Evolutionary conservation across 208 protist species (phyloP), one percentile per base, ranked within the genome.

Genomic region (Crithidia brevicula): DNA sequence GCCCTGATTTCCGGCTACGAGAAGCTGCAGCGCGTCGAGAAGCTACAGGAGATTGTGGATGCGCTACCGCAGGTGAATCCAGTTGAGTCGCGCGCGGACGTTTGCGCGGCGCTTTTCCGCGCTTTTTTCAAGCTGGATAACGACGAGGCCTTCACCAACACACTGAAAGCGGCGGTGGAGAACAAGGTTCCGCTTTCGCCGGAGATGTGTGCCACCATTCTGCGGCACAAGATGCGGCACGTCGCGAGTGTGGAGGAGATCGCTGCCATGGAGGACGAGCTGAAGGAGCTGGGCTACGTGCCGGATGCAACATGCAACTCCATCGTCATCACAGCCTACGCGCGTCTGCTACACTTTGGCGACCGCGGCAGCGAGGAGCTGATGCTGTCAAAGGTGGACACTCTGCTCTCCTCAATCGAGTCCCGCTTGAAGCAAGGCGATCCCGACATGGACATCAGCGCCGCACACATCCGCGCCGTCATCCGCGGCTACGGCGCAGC

Each of bases 351-450:
- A 0, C 87, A 93, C 86, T 96, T 91, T 82, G 88, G 90, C 16
- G 90, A 96, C 59, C 72, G 82, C 22, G 87, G 84, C 0, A 92
- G 81, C 62, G 87, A 93, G 62, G 90, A 96, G 74, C 65, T 96
- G 22, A 96, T 96, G 87, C 69, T 96, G 22, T 81, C 85, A 31
- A 96, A 96, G 72, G 90, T 96, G 51, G 90, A 93, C 59, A 96
- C 88, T 5, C 82, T 96, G 1, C 80, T 96, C 25, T 93, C 85
- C 8, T 89, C 87, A 27, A 93, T 96, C 56, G 90, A 93, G 65
- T 89, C 83, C 7, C 79, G 87, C 4, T 75, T 96, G 27, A 92
- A 91, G 80, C 81, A 94, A 56, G 88, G 88, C 9, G 85, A 93
- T 52, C 86, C 87, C 15, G 88, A 93, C 52, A 89, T 92, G 81